Conservation (phyloP, 2,329 filamentous ascomycete genomes). For the Domatiomyces catenatus region DNA sequence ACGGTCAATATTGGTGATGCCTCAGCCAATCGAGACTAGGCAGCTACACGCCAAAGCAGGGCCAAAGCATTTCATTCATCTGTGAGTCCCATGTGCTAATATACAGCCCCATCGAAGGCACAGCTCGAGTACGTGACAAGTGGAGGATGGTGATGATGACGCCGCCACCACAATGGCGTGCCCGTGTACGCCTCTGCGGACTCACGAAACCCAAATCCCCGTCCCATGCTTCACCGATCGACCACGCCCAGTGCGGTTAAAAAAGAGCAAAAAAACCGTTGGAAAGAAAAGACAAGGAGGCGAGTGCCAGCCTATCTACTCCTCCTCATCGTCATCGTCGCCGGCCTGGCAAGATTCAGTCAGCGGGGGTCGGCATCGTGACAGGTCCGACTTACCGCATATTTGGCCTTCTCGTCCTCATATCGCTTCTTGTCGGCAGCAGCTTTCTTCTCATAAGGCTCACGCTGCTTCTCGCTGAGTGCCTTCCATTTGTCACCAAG, state of each 20-base stretch:
- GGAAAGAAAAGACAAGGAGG: not conserved
- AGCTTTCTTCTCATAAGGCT: constrained; percentile 93
- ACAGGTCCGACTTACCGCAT: constrained; percentile 47
- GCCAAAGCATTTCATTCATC: not conserved
- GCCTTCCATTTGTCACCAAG: constrained; percentile 99
- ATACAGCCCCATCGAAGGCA: not conserved
- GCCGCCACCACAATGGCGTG: not conserved
- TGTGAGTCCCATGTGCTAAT: not conserved
- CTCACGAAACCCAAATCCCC: not conserved
- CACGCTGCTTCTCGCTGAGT: constrained; percentile 78
- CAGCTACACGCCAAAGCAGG: not conserved
- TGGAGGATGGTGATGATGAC: not conserved
- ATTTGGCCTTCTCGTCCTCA: constrained; percentile 91
- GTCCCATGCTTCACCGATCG: not conserved
- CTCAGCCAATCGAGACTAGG: too few relatives aligned
- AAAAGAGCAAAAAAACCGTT: not conserved
- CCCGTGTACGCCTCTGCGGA: not conserved
- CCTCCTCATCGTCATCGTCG: constrained; percentile 33
- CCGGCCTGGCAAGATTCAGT: constrained; percentile 33
- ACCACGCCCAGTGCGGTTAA: not conserved
- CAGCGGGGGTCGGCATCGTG: not conserved
- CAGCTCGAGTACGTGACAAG: not conserved
- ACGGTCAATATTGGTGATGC: too few relatives aligned
- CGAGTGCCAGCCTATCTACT: constrained; percentile 1
- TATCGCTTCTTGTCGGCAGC: constrained; percentile 97